A percentile compares a stretch with the other conserved stretches of the same genome.
Evolutionary conservation across 257 asterid genomes (phyloP).

Genomic region (Nicotiana attenuata): DNA sequence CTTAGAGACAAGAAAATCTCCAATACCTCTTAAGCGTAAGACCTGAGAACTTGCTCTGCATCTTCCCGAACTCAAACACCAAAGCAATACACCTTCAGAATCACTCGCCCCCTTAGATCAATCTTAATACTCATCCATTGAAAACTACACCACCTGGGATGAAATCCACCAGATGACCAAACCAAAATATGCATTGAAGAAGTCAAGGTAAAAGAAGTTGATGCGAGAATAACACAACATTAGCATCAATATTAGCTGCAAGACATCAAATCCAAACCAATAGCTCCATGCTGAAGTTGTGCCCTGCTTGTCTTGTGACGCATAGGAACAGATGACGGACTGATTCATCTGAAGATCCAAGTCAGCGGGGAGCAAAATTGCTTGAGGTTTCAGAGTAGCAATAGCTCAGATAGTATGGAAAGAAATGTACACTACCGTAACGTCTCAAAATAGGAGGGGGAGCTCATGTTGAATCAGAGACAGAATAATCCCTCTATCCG

Average conservation of each 20-base stretch:
- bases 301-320: not conserved
- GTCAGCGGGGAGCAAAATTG: not conserved
- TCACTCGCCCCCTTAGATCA: too few species aligned
- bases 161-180: not conserved
- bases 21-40: too few species aligned
- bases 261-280: not conserved
- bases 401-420: too few species aligned
- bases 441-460: too few species aligned
- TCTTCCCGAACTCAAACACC: too few species aligned
- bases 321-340: not conserved
- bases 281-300: not conserved
- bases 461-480: too few species aligned
- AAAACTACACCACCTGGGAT: too few species aligned
- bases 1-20: not conserved
- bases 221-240: not conserved
- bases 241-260: not conserved
- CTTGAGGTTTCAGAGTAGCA: too few species aligned
- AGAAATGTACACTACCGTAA: too few species aligned
- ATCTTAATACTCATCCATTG: not conserved
- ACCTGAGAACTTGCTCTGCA: too few species aligned
- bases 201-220: not conserved
- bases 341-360: not conserved
- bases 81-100: too few species aligned
- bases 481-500: too few species aligned
- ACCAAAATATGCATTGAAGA: not conserved